Evolutionary conservation across 2,329 filamentous ascomycete species (phyloP).

Genomic region (Beauveria varroae): DNA sequence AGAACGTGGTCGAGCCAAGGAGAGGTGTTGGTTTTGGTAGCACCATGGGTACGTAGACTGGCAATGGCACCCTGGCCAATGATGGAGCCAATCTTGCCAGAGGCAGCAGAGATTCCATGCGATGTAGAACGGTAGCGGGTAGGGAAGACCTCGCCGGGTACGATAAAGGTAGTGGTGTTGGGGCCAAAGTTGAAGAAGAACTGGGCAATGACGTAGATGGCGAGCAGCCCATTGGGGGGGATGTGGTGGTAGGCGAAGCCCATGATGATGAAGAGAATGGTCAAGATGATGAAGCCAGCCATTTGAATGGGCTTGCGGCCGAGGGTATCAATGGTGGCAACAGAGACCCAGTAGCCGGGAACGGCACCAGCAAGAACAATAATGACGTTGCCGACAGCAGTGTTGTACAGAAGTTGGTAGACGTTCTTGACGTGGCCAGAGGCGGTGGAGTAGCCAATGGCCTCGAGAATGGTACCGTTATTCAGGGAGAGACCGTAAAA

Average conservation of each 20-base stretch:
- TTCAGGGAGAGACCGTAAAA: slow-evolving; percentile 68
- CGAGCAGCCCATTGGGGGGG: slow-evolving; percentile 43
- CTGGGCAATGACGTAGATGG: slow-evolving; percentile 48
- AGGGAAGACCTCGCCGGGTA: slow-evolving; percentile 50
- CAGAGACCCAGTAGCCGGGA: slow-evolving; percentile 76
- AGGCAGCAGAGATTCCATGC: slow-evolving; percentile 49
- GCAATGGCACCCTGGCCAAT: slow-evolving; percentile 52
- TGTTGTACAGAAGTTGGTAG: slow-evolving; percentile 66
- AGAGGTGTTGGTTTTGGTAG: slow-evolving; percentile 26
- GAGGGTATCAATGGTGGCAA: slow-evolving; percentile 63
- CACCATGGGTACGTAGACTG: slow-evolving; percentile 41
- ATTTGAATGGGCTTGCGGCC: slow-evolving; percentile 74
- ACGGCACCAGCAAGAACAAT: slow-evolving; percentile 72
- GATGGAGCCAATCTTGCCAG: slow-evolving; percentile 49
- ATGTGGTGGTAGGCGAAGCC: slow-evolving; percentile 54
- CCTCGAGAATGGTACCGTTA: slow-evolving; percentile 62
- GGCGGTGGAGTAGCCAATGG: slow-evolving; percentile 64
- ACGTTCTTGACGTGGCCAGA: slow-evolving; percentile 39
- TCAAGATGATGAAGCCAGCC: slow-evolving; percentile 53
- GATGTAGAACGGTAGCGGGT: slow-evolving; percentile 50
- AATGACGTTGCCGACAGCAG: slow-evolving; percentile 70
- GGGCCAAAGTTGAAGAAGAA: slow-evolving; percentile 55
- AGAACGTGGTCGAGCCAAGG: slow-evolving; percentile 75
- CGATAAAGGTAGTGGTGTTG: slow-evolving; percentile 50
- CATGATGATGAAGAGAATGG: slow-evolving; percentile 54